Conservation (phyloP, 768 basidiomycete species). For the Russula foetens region DNA sequence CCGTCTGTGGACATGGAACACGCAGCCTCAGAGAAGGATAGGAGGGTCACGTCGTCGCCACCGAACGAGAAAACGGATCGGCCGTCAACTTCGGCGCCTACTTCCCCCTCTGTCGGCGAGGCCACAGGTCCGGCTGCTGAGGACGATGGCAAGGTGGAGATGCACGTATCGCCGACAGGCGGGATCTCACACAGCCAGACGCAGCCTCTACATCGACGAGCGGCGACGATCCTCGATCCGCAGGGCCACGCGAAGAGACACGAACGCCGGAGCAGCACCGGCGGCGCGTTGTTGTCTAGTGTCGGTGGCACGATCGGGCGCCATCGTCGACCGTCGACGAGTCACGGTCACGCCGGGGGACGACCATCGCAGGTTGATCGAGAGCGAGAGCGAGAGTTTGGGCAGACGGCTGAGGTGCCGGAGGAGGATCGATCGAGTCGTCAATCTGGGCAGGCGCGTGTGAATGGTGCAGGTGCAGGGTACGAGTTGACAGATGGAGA, state of each 20-base stretch:
- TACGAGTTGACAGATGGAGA: conserved; percentile 10
- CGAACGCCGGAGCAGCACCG: conserved; percentile 70
- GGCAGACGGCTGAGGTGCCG: conserved; percentile 40
- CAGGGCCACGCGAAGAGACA: conserved; percentile 54
- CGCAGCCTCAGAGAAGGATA: conserved; percentile 10
- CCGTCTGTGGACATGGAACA: conserved; percentile 8
- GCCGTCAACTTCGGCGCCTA: not conserved
- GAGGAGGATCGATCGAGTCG: conserved; percentile 17
- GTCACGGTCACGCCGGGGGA: conserved; percentile 38
- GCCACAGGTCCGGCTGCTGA: not conserved
- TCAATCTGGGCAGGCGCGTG: not conserved
- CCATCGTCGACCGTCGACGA: conserved; percentile 64
- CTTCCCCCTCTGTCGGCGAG: not conserved
- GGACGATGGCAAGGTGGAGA: not conserved
- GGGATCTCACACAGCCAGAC: conserved; percentile 36
- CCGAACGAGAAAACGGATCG: conserved; percentile 17
- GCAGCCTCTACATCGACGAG: conserved; percentile 62
- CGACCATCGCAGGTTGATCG: conserved; percentile 32
- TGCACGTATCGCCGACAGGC: conserved; percentile 20
- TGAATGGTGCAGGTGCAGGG: conserved; percentile 3
- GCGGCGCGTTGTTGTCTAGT: conserved; percentile 47
- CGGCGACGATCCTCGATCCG: conserved; percentile 71
- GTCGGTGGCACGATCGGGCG: conserved; percentile 53
- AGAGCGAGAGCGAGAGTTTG: conserved; percentile 49
- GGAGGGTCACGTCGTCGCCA: conserved; percentile 21